Evolutionary conservation across 2,329 filamentous ascomycete species (phyloP).

Genomic region (Fusarium sp.): DNA sequence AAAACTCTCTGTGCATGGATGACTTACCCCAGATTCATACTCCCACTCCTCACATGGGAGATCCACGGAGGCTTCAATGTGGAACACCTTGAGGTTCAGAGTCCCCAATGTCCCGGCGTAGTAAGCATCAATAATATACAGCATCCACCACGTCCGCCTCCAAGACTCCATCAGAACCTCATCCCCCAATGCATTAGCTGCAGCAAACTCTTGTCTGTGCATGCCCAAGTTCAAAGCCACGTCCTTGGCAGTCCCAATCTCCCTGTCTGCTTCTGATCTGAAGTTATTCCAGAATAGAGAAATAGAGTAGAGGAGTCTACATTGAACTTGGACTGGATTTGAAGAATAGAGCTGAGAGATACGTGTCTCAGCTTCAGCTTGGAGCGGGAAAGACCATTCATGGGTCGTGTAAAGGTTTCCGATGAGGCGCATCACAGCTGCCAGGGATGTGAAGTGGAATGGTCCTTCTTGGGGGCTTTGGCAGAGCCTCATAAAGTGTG

Average conservation of each 20-base stretch:
- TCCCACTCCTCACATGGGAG: slow-evolving; percentile 75
- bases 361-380: slow-evolving; percentile 12
- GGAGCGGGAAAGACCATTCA: slow-evolving; percentile 31
- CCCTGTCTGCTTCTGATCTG: slow-evolving; percentile 39
- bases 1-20: accelerated
- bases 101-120: slow-evolving; percentile 51
- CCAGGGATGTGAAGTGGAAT: slow-evolving; percentile 39
- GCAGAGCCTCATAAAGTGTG: slow-evolving; percentile 27
- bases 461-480: slow-evolving; percentile 4
- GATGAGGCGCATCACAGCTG: slow-evolving; percentile 52
- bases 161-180: slow-evolving; percentile 68
- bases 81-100: slow-evolving; percentile 48
- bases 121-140: slow-evolving; percentile 72
- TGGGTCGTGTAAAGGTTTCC: slow-evolving; percentile 52
- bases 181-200: slow-evolving; percentile 61
- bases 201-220: slow-evolving; percentile 68
- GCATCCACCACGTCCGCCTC: slow-evolving; percentile 79
- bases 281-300: slow-evolving; percentile 53
- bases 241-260: slow-evolving; percentile 64
- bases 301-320: slow-evolving; percentile 55
- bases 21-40: slow-evolving; percentile 59
- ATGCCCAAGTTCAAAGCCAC: slow-evolving; percentile 72
- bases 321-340: slow-evolving; percentile 54
- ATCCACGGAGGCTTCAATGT: slow-evolving; percentile 66
- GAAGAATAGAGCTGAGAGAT: slow-evolving; percentile 10